Evolutionary conservation across 129 eudicot species (phyloP).

Genomic region (Mikania micrantha): DNA sequence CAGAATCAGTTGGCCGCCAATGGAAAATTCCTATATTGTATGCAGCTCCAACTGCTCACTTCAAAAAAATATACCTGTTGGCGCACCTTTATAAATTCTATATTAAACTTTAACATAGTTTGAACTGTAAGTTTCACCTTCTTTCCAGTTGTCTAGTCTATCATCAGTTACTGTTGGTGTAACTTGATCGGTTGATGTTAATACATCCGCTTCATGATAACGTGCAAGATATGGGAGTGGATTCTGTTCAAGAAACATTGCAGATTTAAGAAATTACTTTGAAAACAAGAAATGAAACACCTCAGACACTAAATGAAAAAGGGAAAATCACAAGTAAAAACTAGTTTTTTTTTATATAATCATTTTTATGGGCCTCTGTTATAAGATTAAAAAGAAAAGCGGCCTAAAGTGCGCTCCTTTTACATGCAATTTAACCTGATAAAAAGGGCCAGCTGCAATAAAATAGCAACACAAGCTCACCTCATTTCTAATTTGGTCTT

Average conservation of each 20-base stretch:
- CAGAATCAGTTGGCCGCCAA: constrained; percentile 83
- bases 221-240: constrained; percentile 97
- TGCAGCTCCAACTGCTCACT: constrained; percentile 75
- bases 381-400: background rate
- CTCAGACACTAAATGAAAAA: background rate
- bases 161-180: constrained; percentile 86
- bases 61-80: constrained; percentile 4
- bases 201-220: constrained; percentile 90
- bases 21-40: constrained; percentile 92
- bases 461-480: background rate
- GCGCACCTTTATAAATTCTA: background rate
- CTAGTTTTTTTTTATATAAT: background rate
- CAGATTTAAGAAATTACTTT: background rate
- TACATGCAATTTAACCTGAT: background rate
- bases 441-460: background rate
- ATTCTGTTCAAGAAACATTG: constrained; percentile 48
- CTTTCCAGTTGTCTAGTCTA: constrained; percentile 85
- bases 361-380: background rate
- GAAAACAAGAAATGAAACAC: background rate
- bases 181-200: constrained; percentile 95
- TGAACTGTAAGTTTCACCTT: constrained; percentile 39
- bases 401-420: background rate
- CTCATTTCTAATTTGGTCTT: background rate
- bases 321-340: background rate
- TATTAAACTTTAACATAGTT: background rate